Conservation (phyloP, 495 filamentous ascomycete genomes). For the Alectoria sarmentosa region DNA sequence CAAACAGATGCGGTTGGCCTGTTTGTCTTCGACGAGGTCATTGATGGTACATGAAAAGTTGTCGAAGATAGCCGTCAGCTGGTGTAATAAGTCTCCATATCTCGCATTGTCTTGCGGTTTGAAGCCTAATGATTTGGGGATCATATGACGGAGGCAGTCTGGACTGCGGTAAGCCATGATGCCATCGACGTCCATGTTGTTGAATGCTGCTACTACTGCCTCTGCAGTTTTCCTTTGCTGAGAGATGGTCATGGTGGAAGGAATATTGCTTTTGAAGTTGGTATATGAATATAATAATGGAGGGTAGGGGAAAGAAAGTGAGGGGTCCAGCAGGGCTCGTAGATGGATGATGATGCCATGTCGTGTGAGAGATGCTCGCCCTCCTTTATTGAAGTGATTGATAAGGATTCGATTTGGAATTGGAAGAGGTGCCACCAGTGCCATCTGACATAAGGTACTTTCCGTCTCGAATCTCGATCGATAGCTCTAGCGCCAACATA, state of each 20-base stretch:
- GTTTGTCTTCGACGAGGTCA: constrained; percentile 25
- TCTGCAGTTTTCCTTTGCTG: constrained; percentile 22
- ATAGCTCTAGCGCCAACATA: too few relatives aligned
- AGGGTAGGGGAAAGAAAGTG: too few relatives aligned
- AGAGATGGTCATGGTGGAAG: constrained; percentile 22
- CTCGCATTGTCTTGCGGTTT: constrained; percentile 21
- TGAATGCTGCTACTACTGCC: constrained; percentile 25
- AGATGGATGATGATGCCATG: too few relatives aligned
- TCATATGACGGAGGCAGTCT: constrained; percentile 23
- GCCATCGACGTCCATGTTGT: constrained; percentile 26
- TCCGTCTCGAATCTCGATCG: background rate
- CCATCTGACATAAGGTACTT: background rate
- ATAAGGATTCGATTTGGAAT: too few relatives aligned
- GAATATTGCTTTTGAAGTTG: background rate
- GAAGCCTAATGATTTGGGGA: constrained; percentile 21
- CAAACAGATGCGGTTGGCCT: constrained; percentile 22
- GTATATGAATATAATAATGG: background rate
- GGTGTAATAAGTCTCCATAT: constrained; percentile 19
- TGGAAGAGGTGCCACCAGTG: background rate
- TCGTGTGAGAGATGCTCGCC: too few relatives aligned
- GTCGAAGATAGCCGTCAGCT: constrained; percentile 20
- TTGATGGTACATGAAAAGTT: constrained; percentile 26
- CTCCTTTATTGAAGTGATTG: too few relatives aligned
- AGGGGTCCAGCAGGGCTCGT: too few relatives aligned
- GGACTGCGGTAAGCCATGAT: constrained; percentile 24